These are phyloP conservation scores for Barbatosphaeria neglecta DNA, from an alignment of 495 filamentous ascomycete genomes.

Conservation along the genomic window DNA sequence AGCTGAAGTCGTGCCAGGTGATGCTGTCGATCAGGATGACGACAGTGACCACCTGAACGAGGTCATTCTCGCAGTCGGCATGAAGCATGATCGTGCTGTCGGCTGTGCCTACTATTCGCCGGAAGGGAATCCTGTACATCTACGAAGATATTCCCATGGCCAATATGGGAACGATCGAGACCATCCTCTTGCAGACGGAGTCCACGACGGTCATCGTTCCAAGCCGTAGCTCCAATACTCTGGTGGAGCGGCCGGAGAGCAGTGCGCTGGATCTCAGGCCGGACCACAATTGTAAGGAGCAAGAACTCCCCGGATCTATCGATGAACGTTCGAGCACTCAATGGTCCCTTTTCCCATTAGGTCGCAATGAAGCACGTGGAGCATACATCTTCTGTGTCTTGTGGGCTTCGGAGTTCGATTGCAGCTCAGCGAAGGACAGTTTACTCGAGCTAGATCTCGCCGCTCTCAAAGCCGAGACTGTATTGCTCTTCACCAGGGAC, in stretches of 20 bases:
- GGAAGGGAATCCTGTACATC: constrained; percentile 61
- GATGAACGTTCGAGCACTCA: constrained; percentile 3
- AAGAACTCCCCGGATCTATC: neutral
- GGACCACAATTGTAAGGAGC: constrained; percentile 15
- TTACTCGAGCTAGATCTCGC: constrained; percentile 47
- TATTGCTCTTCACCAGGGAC: constrained; percentile 44
- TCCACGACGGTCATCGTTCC: constrained; percentile 74
- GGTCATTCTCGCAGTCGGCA: constrained; percentile 75
- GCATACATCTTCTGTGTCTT: constrained; percentile 65
- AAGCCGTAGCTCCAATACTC: constrained; percentile 50
- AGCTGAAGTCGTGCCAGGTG: neutral
- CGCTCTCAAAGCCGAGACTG: constrained; percentile 30
- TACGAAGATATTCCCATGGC: constrained; percentile 71
- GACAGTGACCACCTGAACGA: constrained; percentile 56
- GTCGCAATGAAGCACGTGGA: constrained; percentile 20
- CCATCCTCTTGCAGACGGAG: constrained; percentile 62
- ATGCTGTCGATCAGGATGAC: constrained; percentile 10
- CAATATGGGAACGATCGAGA: constrained; percentile 58
- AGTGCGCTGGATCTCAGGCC: constrained; percentile 27
- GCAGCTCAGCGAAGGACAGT: constrained; percentile 56
- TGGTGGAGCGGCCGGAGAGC: constrained; percentile 34
- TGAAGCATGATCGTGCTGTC: constrained; percentile 56
- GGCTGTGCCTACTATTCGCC: constrained; percentile 82
- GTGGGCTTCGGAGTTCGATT: constrained; percentile 66
- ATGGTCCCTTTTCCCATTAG: constrained; percentile 2